Conservation (phyloP, 1,139 yeast species). For the Kurtzmaniella quercitrusa region DNA sequence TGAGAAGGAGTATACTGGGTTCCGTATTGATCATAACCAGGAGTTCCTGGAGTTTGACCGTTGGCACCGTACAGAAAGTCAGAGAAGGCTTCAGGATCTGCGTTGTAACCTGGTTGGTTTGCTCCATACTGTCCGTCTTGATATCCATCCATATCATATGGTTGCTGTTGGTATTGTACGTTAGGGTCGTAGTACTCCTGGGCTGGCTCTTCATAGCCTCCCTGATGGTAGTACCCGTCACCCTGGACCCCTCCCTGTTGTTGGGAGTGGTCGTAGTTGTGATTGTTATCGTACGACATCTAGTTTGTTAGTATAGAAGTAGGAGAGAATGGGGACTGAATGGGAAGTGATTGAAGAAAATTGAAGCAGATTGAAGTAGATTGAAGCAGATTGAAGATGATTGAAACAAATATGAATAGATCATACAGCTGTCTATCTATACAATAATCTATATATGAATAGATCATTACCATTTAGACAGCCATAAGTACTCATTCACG, state of each 20-base stretch:
- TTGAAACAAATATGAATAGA: too few species aligned
- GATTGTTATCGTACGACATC: slow-evolving; percentile 53
- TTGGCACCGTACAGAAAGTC: slow-evolving; percentile 62
- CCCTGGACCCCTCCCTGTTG: slow-evolving; percentile 29
- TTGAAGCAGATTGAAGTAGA: too few species aligned
- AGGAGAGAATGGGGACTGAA: not conserved
- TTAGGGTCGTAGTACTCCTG: slow-evolving; percentile 44
- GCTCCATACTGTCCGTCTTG: slow-evolving; percentile 47
- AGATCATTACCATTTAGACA: too few species aligned
- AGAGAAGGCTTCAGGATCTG: slow-evolving; percentile 72
- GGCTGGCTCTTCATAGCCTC: slow-evolving; percentile 8
- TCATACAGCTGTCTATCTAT: too few species aligned
- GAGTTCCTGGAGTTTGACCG: slow-evolving; percentile 59
- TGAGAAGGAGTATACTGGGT: slow-evolving; percentile 80
- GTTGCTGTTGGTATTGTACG: slow-evolving; percentile 51
- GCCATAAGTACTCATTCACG: too few species aligned
- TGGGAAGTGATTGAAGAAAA: too few species aligned
- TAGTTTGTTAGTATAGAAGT: slow-evolving; percentile 21
- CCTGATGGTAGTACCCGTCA: slow-evolving; percentile 48
- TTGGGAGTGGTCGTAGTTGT: slow-evolving; percentile 45
- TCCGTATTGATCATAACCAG: slow-evolving; percentile 72
- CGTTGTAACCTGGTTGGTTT: slow-evolving; percentile 26
- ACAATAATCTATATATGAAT: too few species aligned
- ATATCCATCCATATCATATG: slow-evolving; percentile 46
- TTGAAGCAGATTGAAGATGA: too few species aligned